These are phyloP conservation scores for Tillandsia fasciculata DNA, from an alignment of 176 grass and related monocot genomes.

Conservation along the genomic window DNA sequence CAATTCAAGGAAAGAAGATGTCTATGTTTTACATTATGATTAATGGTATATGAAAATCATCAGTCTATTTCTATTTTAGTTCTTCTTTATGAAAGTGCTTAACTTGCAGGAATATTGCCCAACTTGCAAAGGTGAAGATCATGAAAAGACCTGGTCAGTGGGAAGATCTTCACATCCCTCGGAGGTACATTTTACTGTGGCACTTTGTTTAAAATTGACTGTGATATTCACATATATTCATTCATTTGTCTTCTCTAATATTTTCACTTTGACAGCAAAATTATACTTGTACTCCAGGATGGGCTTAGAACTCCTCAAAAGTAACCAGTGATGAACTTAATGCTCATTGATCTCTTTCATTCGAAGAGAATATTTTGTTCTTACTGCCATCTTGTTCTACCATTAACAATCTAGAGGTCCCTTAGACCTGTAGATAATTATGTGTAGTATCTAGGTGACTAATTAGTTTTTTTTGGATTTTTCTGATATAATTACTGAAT, in stretches of 20 bases:
- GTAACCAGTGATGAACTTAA: too few relatives aligned
- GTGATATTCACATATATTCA: not conserved
- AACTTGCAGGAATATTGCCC: slow-evolving; percentile 78
- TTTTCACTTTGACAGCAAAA: not conserved
- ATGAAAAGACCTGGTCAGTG: slow-evolving; percentile 68
- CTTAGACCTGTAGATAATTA: too few relatives aligned
- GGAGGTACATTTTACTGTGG: slow-evolving; percentile 29
- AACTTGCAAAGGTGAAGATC: slow-evolving; percentile 76
- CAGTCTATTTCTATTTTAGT: not conserved
- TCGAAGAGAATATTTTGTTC: too few relatives aligned
- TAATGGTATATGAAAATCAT: too few relatives aligned
- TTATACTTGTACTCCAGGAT: not conserved
- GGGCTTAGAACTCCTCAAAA: too few relatives aligned
- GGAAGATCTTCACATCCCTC: slow-evolving; percentile 68
- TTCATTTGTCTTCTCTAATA: not conserved
- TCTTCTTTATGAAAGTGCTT: slow-evolving; percentile 12
- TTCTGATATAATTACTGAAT: too few relatives aligned
- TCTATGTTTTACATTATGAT: not conserved
- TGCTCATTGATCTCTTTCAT: too few relatives aligned
- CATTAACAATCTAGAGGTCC: too few relatives aligned
- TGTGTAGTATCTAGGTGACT: too few relatives aligned
- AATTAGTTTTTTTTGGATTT: too few relatives aligned
- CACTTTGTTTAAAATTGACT: slow-evolving; percentile 1
- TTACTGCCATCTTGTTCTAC: not conserved
- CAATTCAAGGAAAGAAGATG: not conserved